A percentile compares a stretch with the other conserved stretches of the same genome.
These are phyloP conservation scores for Syzygium aqueum DNA, from an alignment of 345 rosid genomes.

Conservation along the genomic window DNA sequence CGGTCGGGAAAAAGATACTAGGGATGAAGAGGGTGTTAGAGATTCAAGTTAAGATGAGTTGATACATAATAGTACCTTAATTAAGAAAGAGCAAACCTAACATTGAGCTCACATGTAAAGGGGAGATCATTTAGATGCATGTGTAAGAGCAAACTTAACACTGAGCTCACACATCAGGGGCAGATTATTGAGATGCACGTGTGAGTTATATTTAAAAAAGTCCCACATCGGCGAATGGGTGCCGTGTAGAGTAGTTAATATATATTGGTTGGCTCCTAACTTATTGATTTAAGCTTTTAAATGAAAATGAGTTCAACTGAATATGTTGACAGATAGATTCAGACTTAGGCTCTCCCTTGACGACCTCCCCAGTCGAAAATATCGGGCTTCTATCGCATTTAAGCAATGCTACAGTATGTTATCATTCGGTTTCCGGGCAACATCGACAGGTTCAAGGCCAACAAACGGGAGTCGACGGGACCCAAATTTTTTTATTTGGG, in stretches of 20 bases:
- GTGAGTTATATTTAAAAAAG: neutral
- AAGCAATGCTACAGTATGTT: neutral
- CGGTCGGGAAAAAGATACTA: neutral
- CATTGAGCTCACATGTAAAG: no score
- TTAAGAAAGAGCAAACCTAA: neutral
- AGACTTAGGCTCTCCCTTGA: no score
- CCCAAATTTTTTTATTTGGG: neutral
- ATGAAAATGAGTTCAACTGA: neutral
- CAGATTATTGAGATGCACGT: neutral
- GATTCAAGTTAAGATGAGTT: no score
- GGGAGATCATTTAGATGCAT: neutral
- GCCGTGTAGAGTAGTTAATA: neutral
- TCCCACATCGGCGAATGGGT: accelerated
- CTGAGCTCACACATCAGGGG: no score
- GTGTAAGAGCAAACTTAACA: no score
- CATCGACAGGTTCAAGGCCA: neutral
- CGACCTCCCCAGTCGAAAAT: neutral
- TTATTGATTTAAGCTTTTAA: neutral
- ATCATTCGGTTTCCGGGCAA: accelerated
- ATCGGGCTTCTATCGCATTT: accelerated
- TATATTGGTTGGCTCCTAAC: accelerated
- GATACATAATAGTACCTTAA: accelerated
- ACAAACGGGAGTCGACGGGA: accelerated
- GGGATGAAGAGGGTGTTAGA: accelerated
- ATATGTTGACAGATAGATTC: no score